These are phyloP conservation scores for Desmodesmus armatus DNA, from an alignment of 139 green algal species.

Conservation along the genomic window DNA sequence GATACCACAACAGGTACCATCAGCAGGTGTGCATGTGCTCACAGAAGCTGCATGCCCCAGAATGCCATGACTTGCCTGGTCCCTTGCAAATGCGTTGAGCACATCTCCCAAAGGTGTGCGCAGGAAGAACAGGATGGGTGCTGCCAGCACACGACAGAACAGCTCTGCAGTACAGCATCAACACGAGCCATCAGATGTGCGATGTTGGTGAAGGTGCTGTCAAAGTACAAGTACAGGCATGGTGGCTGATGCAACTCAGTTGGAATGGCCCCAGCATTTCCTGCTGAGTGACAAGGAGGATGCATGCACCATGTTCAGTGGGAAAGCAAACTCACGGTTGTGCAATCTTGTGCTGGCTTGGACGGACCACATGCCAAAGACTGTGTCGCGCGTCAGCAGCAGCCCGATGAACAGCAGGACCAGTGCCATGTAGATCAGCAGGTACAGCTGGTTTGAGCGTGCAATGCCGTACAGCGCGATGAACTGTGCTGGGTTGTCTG, in stretches of 20 bases:
- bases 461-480: not conserved
- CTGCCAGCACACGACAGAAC: slow-evolving; percentile 62
- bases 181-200: too few relatives aligned
- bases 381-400: slow-evolving; percentile 61
- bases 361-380: slow-evolving; percentile 62
- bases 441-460: slow-evolving; percentile 50
- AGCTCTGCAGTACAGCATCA: too few relatives aligned
- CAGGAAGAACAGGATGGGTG: slow-evolving; percentile 69
- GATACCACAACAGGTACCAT: too few relatives aligned
- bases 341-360: slow-evolving; percentile 56
- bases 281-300: too few relatives aligned
- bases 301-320: too few relatives aligned
- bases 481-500: slow-evolving; percentile 39
- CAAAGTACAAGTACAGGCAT: too few relatives aligned
- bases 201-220: too few relatives aligned
- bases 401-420: slow-evolving; percentile 61
- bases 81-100: slow-evolving; percentile 65
- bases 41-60: not conserved
- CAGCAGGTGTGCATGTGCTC: too few relatives aligned
- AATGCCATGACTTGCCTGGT: slow-evolving; percentile 47
- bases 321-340: too few relatives aligned
- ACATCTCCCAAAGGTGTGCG: slow-evolving; percentile 66
- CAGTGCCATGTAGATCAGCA: slow-evolving; percentile 64
- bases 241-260: too few relatives aligned
- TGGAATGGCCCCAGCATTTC: too few relatives aligned